Base-by-base conservation (phyloP, 169 alveolate genomes). In the Ophryocystis elektroscirrha region DNA sequence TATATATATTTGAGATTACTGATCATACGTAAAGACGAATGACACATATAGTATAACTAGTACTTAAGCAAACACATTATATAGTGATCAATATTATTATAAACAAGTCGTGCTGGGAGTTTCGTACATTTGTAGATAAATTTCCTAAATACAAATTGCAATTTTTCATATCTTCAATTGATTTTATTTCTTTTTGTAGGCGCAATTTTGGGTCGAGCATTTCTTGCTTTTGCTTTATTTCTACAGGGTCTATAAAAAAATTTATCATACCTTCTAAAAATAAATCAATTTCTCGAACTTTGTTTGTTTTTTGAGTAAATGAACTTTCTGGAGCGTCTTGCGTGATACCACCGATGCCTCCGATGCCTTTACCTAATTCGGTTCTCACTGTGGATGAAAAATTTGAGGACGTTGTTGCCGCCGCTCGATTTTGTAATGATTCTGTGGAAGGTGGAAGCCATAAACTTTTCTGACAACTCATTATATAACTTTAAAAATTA, bases 141-240 rank as follows among this genome's bases (percentile, higher is more conserved):
- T 76, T 76, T 35, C 85, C 85, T 29, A 76, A 56, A 35, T 76
- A 76, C 23, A 76, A 25, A 43, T 76, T 72, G 16, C 57, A 62
- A 41, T 63, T 56, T 39, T 63, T 67, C 37, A 65, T 72, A 36
- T 66, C 59, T 63, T 67, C 62, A 23, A 54, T 55, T 45, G 57
- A 25, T 36, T 62, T 56, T 18, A 51, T 53, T 23, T 41, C 51
- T 27, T 49, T 63, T 45, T 41, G 61, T 15, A 36, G 48, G 29
- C 5, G 37, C 49, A 45, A 57, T 44, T 56, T 32, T 42, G 49
- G 67, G 57, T 46, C 67, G 44, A 48, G 48, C 27, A 48, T 52
- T 42, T 35, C 51, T 58, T 63, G 53, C 53, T 56, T 53, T 35
- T 22, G 36, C 45, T 27, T 3, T 6, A 29, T 44, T 29, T 19